Evolutionary conservation across 768 basidiomycete genomes (phyloP), one percentile per base, ranked within the genome.

Genomic region (Auricularia sp.): DNA sequence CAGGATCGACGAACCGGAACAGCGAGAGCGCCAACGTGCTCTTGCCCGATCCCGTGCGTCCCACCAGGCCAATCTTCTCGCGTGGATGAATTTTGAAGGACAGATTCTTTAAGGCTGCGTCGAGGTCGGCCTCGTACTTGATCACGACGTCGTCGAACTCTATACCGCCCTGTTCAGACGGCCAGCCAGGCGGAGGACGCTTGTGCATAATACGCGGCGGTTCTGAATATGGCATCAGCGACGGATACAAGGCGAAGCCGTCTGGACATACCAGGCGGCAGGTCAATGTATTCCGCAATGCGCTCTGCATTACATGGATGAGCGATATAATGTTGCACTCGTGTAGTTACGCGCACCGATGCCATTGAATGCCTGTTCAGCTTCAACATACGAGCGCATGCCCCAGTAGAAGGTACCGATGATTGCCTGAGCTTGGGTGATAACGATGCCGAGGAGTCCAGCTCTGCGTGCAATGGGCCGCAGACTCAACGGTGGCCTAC

Each of bases 101-200:
- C n/a, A 90, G 62, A 3, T 76, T 74, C 64, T 81, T 81, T 62
- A 90, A 73, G 12, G 85, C 87, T 5, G 83, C 73, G 0, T 85
- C 84, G 0, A 89, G 75, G 66, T 83, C 81, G 1, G 84, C 79
- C 10, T 83, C 84, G 74, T 91, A 91, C 65, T 74, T 77, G 11
- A 90, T 80, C 3, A 80, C 79, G 35, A 90, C 73, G 47, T 84
- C 74, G 56, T 88, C 81, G 14, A 89, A 81, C 0, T 78, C 72
- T n/a, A 90, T 72, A 36, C 81, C 77, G 36, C 87, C 86, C 23
- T 29, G 7, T n/a, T 14, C 56, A 7, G 83, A 84, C 3, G 87
- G 87, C 87, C 87, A 89, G 66, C 84, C 84, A 2, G 87, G 87
- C 1, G 87, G 87, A 18, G 87, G 85, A 60, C 84, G 78, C 61